These are phyloP conservation scores for Suillus weaverae DNA, from an alignment of 768 basidiomycete species.

Conservation along the genomic window DNA sequence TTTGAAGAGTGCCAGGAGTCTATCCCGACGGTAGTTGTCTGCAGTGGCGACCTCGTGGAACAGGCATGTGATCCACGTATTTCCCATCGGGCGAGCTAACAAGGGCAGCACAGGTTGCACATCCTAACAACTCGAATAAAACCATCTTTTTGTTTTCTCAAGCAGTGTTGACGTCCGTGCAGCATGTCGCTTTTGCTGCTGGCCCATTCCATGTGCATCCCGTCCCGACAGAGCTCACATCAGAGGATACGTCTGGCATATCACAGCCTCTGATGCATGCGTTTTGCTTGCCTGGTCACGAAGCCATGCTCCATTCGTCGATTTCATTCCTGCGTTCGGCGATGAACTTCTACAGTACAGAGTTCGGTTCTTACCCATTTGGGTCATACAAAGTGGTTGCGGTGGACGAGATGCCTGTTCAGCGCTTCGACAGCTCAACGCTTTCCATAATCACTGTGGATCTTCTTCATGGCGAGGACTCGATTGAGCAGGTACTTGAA, in stretches of 20 bases:
- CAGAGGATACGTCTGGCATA: conserved; percentile 61
- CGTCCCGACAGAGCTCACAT: conserved; percentile 59
- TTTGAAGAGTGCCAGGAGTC: conserved; percentile 53
- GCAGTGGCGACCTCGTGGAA: conserved; percentile 93
- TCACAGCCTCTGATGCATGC: conserved; percentile 81
- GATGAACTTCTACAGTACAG: conserved; percentile 89
- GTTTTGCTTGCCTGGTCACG: conserved; percentile 90
- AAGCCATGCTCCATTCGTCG: conserved; percentile 66
- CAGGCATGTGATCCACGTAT: conserved; percentile 56
- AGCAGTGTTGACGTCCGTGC: conserved; percentile 84
- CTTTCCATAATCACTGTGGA: conserved; percentile 79
- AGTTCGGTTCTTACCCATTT: conserved; percentile 96
- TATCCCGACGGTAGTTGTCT: conserved; percentile 82
- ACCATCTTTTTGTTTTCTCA: conserved; percentile 94
- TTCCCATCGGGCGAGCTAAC: conserved; percentile 10
- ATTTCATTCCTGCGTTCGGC: conserved; percentile 79
- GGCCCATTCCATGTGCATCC: conserved; percentile 87
- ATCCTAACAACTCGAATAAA: conserved; percentile 92
- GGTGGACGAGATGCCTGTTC: conserved; percentile 82
- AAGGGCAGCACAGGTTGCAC: conserved; percentile 63
- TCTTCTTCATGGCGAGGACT: conserved; percentile 81
- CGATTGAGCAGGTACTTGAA: conserved; percentile 92
- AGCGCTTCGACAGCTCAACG: conserved; percentile 84
- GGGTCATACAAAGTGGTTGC: conserved; percentile 93
- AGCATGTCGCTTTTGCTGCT: conserved; percentile 94